These are phyloP conservation scores for Ziziphus jujuba DNA, from an alignment of 306 rosid genomes.

Conservation along the genomic window DNA sequence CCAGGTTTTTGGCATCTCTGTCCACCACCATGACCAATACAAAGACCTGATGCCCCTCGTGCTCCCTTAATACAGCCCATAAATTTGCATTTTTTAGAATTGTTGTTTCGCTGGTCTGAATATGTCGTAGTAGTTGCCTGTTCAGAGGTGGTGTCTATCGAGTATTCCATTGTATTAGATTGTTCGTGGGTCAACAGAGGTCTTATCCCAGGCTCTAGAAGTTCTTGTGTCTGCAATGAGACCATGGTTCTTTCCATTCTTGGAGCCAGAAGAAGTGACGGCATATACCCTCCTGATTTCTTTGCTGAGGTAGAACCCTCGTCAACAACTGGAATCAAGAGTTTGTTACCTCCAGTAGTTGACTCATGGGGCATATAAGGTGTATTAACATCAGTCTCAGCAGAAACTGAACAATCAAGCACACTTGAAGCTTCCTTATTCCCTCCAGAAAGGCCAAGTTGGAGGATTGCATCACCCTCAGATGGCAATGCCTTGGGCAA, in stretches of 20 bases:
- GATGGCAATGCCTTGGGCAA: slow-evolving; percentile 45
- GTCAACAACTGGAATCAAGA: slow-evolving; percentile 64
- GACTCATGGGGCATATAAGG: slow-evolving; percentile 45
- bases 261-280: slow-evolving; percentile 88
- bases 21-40: slow-evolving; percentile 99
- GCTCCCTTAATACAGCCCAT: slow-evolving; percentile 83
- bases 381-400: slow-evolving; percentile 48
- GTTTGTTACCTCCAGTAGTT: slow-evolving; percentile 43
- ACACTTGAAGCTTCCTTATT: slow-evolving; percentile 60
- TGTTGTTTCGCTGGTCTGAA: slow-evolving; percentile 50
- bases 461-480: slow-evolving; percentile 76
- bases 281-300: slow-evolving; percentile 93
- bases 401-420: slow-evolving; percentile 58
- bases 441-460: slow-evolving; percentile 88
- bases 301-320: slow-evolving; percentile 93
- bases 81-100: slow-evolving; percentile 71
- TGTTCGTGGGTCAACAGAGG: slow-evolving; percentile 48
- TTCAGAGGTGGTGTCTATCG: slow-evolving; percentile 46
- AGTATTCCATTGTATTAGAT: slow-evolving; percentile 48
- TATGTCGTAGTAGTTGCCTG: slow-evolving; percentile 45
- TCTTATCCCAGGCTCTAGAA: slow-evolving; percentile 35
- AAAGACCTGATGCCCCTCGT: slow-evolving; percentile 94
- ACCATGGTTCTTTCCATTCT: slow-evolving; percentile 46
- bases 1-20: slow-evolving; percentile 97
- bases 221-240: slow-evolving; percentile 42